phyloP scores from a whole-genome alignment of 495 filamentous ascomycete species.

The Chaetomidium leptoderma region DNA sequence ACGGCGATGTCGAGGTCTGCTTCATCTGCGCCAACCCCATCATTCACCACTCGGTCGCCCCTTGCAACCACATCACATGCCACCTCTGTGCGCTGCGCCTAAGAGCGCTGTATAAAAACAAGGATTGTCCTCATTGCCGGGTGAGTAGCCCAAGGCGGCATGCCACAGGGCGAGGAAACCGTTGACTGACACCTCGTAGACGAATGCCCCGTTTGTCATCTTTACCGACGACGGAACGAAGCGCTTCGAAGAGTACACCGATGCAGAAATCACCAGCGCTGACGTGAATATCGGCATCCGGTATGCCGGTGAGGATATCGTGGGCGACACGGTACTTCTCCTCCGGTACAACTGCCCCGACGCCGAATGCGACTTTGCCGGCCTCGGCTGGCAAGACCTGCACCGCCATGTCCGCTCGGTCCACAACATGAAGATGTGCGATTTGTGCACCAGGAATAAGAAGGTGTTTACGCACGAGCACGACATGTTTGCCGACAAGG shows the following conservation, averaged over 20 bases:
- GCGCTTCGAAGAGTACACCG: constrained; percentile 74
- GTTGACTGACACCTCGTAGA: constrained; percentile 45
- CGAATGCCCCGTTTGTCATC: constrained; percentile 75
- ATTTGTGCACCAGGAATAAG: constrained; percentile 90
- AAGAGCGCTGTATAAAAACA: constrained; percentile 90
- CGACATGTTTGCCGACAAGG: constrained; percentile 78
- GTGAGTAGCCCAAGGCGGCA: constrained; percentile 46
- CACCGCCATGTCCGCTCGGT: constrained; percentile 80
- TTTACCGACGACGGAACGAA: constrained; percentile 82
- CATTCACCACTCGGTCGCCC: constrained; percentile 76
- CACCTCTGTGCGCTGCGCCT: constrained; percentile 90
- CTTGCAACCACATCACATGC: constrained; percentile 92
- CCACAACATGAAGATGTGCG: constrained; percentile 89
- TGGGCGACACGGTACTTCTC: constrained; percentile 78
- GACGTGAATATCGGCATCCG: constrained; percentile 85
- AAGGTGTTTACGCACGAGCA: constrained; percentile 99
- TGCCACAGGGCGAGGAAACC: not conserved
- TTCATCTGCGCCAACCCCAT: constrained; percentile 94
- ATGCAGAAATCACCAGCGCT: constrained; percentile 63
- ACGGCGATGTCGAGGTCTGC: constrained; percentile 75
- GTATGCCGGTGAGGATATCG: constrained; percentile 81
- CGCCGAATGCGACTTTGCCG: constrained; percentile 76
- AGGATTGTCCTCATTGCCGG: constrained; percentile 89
- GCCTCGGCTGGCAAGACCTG: constrained; percentile 86
- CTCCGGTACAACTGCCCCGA: constrained; percentile 97